These are phyloP conservation scores for Kluyveromyces sp. DNA, from an alignment of 1,139 yeast species.

Conservation along the genomic window DNA sequence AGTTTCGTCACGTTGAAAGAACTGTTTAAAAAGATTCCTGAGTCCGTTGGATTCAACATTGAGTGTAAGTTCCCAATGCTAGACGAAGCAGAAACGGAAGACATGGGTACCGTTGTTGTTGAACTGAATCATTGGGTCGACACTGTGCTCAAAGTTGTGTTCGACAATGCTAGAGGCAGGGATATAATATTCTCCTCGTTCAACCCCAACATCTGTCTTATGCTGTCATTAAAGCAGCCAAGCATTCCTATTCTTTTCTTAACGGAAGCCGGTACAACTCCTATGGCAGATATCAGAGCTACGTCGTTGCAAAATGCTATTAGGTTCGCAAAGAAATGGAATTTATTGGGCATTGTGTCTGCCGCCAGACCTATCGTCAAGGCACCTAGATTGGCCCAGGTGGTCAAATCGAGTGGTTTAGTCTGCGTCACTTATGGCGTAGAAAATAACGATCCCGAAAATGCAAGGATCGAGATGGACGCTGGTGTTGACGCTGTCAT, in stretches of 20 bases:
- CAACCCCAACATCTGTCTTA: conserved; percentile 87
- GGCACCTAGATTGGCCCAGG: conserved; percentile 84
- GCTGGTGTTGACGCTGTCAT: conserved; percentile 98
- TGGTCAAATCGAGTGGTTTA: conserved; percentile 81
- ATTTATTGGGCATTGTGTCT: conserved; percentile 83
- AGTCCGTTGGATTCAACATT: conserved; percentile 83
- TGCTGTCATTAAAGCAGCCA: conserved; percentile 87
- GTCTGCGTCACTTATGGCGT: conserved; percentile 93
- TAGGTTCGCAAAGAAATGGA: conserved; percentile 88
- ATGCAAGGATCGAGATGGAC: conserved; percentile 78
- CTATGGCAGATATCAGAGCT: conserved; percentile 86
- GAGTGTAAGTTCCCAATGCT: conserved; percentile 95
- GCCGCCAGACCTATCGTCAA: conserved; percentile 79
- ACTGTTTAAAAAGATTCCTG: conserved; percentile 73
- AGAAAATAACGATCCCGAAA: conserved; percentile 76
- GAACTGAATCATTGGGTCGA: conserved; percentile 86
- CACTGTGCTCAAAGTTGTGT: conserved; percentile 72
- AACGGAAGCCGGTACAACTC: conserved; percentile 78
- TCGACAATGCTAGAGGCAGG: conserved; percentile 70
- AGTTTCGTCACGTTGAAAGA: conserved; percentile 86
- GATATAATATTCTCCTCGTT: conserved; percentile 89
- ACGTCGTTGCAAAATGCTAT: conserved; percentile 85
- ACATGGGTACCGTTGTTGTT: conserved; percentile 77
- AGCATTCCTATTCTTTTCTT: conserved; percentile 82
- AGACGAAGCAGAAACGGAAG: conserved; percentile 85